Conservation (phyloP, 176 grass and related monocot species). For the Hyparrhenia diplandra region DNA sequence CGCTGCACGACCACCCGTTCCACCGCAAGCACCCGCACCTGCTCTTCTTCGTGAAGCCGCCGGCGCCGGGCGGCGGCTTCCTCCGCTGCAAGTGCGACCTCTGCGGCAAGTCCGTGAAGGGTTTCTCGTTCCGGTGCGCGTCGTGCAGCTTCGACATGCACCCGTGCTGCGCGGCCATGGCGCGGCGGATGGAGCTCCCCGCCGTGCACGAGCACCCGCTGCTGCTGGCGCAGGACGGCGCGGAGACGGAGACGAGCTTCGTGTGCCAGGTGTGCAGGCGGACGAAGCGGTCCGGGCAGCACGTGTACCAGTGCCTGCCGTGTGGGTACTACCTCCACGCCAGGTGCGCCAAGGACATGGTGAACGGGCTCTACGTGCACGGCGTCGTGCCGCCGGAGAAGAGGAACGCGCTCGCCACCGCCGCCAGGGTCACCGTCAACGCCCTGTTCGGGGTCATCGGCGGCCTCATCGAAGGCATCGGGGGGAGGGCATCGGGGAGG, state of each 20-base stretch:
- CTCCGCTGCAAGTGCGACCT: constrained; percentile 66
- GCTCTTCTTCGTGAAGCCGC: constrained; percentile 59
- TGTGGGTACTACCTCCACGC: constrained; percentile 78
- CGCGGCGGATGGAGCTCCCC: constrained; percentile 44
- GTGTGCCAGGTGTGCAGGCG: constrained; percentile 63
- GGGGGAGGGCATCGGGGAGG: constrained; percentile 55
- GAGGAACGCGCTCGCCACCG: constrained; percentile 27
- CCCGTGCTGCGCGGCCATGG: constrained; percentile 78
- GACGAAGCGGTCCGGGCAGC: constrained; percentile 37
- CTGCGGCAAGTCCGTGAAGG: constrained; percentile 63
- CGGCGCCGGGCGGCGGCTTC: constrained; percentile 37
- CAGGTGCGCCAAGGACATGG: constrained; percentile 70
- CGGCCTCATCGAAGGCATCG: constrained; percentile 54
- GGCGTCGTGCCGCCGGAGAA: constrained; percentile 59
- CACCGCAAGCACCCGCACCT: constrained; percentile 63
- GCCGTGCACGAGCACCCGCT: constrained; percentile 63
- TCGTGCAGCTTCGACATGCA: constrained; percentile 84
- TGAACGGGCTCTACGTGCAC: constrained; percentile 81
- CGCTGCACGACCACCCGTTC: constrained; percentile 67
- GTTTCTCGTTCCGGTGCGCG: constrained; percentile 67
- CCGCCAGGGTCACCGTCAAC: constrained; percentile 53
- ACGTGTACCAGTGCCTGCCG: constrained; percentile 63
- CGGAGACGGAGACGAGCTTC: constrained; percentile 34
- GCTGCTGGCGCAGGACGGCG: constrained; percentile 14
- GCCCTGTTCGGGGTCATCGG: constrained; percentile 58